Base-by-base conservation (phyloP, 1,139 yeast genomes). In the Blastobotrys malaysiensis region DNA sequence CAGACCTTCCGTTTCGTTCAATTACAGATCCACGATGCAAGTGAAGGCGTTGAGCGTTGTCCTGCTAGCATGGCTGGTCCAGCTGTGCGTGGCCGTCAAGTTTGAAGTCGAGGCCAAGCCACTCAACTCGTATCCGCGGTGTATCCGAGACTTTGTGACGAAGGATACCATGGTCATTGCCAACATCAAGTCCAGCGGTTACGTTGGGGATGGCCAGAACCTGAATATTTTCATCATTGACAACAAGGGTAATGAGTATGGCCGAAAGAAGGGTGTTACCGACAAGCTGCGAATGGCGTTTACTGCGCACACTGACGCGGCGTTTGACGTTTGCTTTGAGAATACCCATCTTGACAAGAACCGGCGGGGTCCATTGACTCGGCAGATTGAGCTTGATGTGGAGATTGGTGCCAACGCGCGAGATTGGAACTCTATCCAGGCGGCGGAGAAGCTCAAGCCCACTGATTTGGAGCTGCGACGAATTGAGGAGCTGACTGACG, bases 401-500 rank as follows among this genome's bases (percentile, higher is more conserved):
- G 98, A 93, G 72, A 85, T 91, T 61, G 99, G 99, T 36, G 88
- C 97, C 53, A 89, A 91, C 64, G 98, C 98, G 45, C 85, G 98
- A 73, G 98, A 93, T 73, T 93, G 98, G 98, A 89, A 89, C 69
- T 90, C 95, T 24, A 77, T 90, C 60, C 97, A 91, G 75, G 91
- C 96, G 45, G 81, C 88, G 49, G 98, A 91, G 72, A 88, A 89
- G 69, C 83, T 93, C 72, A 88, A 87, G 74, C 98, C 99, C 9
- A 82, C 86, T 50, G 99, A 93, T 72, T 84, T 90, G 53, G 96
- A 88, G 65, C 78, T 93, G 70, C 84, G 91, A 70, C 84, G 88
- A 52, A 67, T 91, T 57, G 91, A 88, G 70, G 96, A 87, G 67
- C 73, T 88, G 73, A 82, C 95, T 51, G 84, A 81, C 58, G 98